Conservation (phyloP, 768 basidiomycete genomes). For the Psilocybe subaeruginosa region DNA sequence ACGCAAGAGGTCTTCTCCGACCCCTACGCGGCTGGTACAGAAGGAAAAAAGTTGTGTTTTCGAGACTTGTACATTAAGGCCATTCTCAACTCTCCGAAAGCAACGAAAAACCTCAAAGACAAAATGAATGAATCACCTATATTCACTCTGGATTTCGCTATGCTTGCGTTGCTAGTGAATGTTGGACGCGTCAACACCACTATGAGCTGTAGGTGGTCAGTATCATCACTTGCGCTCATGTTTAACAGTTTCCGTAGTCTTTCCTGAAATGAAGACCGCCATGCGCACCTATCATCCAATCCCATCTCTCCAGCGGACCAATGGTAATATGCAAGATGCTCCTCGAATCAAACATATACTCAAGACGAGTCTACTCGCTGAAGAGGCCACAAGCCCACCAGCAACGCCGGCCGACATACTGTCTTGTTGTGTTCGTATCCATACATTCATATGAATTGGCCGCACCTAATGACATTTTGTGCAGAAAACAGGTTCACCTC, state of each 20-base stretch:
- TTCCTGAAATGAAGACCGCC: conserved; percentile 79
- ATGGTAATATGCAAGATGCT: conserved; percentile 76
- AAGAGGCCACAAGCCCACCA: conserved; percentile 47
- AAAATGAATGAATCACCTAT: conserved; percentile 63
- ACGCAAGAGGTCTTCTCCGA: conserved; percentile 56
- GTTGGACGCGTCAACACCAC: conserved; percentile 84
- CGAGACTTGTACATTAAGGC: conserved; percentile 59
- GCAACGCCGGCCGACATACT: conserved; percentile 62
- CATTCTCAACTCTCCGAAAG: conserved; percentile 61
- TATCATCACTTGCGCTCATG: conserved; percentile 5
- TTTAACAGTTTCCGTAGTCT: conserved; percentile 46
- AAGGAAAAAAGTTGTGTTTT: conserved; percentile 49
- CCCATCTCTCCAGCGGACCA: conserved; percentile 68
- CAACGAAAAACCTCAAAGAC: conserved; percentile 71
- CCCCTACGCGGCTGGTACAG: conserved; percentile 33
- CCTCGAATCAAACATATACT: conserved; percentile 79
- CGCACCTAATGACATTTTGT: conserved; percentile 10
- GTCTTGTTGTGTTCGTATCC: conserved; percentile 44
- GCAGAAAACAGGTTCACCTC: conserved; percentile 50
- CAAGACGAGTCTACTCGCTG: conserved; percentile 57
- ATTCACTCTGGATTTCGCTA: conserved; percentile 73
- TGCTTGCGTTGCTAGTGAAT: conserved; percentile 74
- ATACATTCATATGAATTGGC: conserved; percentile 4
- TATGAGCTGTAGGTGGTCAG: conserved; percentile 68
- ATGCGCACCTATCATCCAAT: conserved; percentile 81